A percentile compares a stretch with the other conserved stretches of the same genome.
Evolutionary conservation across 352 stramenopile species (phyloP).

Genomic region (Globisporangium polare): DNA sequence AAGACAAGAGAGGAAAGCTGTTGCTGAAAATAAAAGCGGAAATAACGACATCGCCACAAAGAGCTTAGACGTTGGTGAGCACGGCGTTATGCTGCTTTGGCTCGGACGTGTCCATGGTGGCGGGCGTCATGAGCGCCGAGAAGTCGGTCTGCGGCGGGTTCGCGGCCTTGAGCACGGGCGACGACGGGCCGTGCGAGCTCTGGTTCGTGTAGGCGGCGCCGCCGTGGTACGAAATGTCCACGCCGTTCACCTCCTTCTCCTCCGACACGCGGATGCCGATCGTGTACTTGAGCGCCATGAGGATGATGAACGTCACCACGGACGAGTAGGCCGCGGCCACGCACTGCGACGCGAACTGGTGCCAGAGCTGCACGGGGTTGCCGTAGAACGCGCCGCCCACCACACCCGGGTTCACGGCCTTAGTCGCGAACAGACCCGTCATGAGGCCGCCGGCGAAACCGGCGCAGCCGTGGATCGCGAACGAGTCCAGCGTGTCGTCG

Average conservation of each 20-base stretch:
- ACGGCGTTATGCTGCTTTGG: conserved; percentile 8
- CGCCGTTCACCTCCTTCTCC: conserved; percentile 73
- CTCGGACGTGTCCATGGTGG: conserved; percentile 6
- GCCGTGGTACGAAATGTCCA: conserved; percentile 78
- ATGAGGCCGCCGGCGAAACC: conserved; percentile 62
- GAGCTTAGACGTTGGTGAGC: conserved; percentile 17
- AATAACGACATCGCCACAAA: background rate
- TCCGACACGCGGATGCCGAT: conserved; percentile 69
- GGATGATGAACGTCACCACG: conserved; percentile 63
- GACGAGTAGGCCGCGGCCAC: conserved; percentile 64
- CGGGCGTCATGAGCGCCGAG: conserved; percentile 27
- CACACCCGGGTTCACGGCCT: conserved; percentile 33
- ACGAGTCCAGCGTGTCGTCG: conserved; percentile 81
- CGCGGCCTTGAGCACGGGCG: conserved; percentile 28
- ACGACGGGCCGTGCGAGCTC: conserved; percentile 27
- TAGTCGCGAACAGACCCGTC: conserved; percentile 58
- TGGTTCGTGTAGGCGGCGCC: conserved; percentile 58
- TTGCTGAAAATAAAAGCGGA: background rate
- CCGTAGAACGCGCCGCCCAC: conserved; percentile 28
- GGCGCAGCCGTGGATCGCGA: conserved; percentile 66
- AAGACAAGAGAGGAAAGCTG: background rate
- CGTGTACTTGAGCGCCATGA: conserved; percentile 66
- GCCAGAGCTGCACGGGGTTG: conserved; percentile 21
- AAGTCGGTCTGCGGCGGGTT: conserved; percentile 32
- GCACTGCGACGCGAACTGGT: conserved; percentile 25